A percentile compares a stretch with the other conserved stretches of the same genome.
Evolutionary conservation across 768 basidiomycete species (phyloP).

Genomic region (Neoboletus magnificus): DNA sequence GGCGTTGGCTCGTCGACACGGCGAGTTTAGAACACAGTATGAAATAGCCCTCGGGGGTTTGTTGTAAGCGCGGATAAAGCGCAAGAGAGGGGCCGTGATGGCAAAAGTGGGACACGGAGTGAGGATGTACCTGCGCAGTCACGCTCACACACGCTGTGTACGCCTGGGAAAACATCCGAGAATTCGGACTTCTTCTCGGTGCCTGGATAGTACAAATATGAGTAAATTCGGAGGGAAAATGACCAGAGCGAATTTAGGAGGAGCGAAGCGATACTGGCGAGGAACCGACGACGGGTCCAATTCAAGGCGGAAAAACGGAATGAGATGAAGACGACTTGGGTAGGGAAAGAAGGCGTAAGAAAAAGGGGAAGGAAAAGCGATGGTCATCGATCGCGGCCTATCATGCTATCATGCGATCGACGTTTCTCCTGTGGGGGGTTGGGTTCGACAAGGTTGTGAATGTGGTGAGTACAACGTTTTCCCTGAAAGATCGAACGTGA

Average conservation of each 20-base stretch:
- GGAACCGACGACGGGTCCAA: not conserved
- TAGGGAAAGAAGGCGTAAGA: conserved; percentile 1
- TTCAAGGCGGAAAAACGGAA: not conserved
- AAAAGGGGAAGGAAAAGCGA: not conserved
- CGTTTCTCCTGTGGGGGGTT: not conserved
- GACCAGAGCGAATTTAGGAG: not conserved
- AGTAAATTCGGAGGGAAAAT: conserved; percentile 6
- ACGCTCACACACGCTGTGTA: not conserved
- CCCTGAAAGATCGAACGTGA: not conserved
- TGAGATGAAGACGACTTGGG: not conserved
- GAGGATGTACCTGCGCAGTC: not conserved
- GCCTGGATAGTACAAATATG: conserved; percentile 13
- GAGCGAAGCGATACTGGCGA: not conserved
- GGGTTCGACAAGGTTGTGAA: not conserved
- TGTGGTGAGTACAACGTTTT: conserved; percentile 2
- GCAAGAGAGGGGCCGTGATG: not conserved
- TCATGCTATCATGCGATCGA: not conserved
- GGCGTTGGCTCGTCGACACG: not conserved
- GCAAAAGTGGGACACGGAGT: not conserved
- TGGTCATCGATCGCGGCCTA: not conserved
- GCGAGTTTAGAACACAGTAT: not conserved
- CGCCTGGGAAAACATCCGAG: conserved; percentile 4
- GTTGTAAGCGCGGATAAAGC: not conserved
- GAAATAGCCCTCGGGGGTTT: not conserved
- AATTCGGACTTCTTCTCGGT: conserved; percentile 11